Conservation (phyloP, 345 rosid genomes). For the Chamaenerion angustifolium region DNA sequence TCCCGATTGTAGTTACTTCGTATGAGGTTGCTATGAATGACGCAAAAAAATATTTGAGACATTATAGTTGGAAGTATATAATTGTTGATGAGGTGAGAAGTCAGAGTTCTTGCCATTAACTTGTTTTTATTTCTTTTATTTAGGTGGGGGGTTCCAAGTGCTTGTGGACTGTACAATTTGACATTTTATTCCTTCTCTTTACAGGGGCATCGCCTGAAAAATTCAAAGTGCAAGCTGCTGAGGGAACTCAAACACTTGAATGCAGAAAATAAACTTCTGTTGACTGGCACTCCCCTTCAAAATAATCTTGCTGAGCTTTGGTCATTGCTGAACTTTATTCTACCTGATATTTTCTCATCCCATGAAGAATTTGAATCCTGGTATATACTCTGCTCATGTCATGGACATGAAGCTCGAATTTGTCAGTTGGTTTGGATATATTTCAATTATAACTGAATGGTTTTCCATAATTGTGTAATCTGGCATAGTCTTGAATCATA, state of each 20-base stretch:
- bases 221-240: conserved; percentile 65
- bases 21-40: conserved; percentile 82
- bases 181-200: conserved; percentile 3
- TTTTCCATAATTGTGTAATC: no score
- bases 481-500: no score
- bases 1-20: conserved; percentile 78
- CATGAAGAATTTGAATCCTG: conserved; percentile 95
- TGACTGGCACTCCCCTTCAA: conserved; percentile 95
- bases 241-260: conserved; percentile 42
- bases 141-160: neutral
- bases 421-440: no score
- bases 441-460: no score
- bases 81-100: conserved; percentile 82
- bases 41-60: conserved; percentile 49
- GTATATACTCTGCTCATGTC: conserved; percentile 19
- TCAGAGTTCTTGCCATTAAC: neutral
- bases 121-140: neutral
- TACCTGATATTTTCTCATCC: conserved; percentile 88
- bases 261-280: conserved; percentile 67
- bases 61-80: conserved; percentile 77
- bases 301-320: conserved; percentile 94
- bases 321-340: conserved; percentile 86
- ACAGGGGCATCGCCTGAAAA: conserved; percentile 94
- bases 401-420: no score
- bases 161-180: neutral